Evolutionary conservation across 2,329 filamentous ascomycete species (phyloP).

Genomic region (Coleophoma crateriformis): DNA sequence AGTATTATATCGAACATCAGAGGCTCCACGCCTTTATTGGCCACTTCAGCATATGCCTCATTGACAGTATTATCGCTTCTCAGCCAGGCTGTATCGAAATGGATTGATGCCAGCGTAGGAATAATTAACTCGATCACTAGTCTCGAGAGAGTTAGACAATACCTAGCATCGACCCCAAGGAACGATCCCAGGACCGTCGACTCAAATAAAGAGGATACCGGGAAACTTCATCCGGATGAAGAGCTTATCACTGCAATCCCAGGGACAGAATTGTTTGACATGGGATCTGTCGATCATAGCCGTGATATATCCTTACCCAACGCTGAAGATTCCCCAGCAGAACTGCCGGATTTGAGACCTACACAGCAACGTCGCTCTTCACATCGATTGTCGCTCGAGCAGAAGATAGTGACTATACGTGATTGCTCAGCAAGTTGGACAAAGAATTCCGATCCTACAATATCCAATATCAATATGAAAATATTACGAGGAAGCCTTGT

Average conservation of each 20-base stretch:
- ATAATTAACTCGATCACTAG: slow-evolving; percentile 1
- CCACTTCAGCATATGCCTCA: slow-evolving; percentile 1
- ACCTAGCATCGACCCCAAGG: not conserved
- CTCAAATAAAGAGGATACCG: not conserved
- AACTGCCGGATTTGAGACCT: not conserved
- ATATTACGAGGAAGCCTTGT: slow-evolving; percentile 3
- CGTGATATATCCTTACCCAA: not conserved
- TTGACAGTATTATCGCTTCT: slow-evolving; percentile 1
- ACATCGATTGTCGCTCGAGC: not conserved
- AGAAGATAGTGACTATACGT: not conserved
- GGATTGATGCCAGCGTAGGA: not conserved
- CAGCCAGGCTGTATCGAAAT: slow-evolving; percentile 1
- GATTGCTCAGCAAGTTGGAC: slow-evolving; percentile 1
- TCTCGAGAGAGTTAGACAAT: slow-evolving; percentile 4
- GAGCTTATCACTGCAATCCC: not conserved
- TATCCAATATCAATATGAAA: slow-evolving; percentile 4
- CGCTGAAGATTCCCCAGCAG: not conserved
- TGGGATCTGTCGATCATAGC: not conserved
- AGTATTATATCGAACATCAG: slow-evolving; percentile 5
- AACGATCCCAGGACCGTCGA: not conserved
- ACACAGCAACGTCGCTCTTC: too few species aligned
- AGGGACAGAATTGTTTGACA: not conserved
- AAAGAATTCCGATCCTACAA: not conserved
- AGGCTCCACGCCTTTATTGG: slow-evolving; percentile 1
- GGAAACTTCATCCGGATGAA: not conserved